phyloP scores from a whole-genome alignment of 1,139 yeast genomes.

The Entelexis paramagnoliae region DNA sequence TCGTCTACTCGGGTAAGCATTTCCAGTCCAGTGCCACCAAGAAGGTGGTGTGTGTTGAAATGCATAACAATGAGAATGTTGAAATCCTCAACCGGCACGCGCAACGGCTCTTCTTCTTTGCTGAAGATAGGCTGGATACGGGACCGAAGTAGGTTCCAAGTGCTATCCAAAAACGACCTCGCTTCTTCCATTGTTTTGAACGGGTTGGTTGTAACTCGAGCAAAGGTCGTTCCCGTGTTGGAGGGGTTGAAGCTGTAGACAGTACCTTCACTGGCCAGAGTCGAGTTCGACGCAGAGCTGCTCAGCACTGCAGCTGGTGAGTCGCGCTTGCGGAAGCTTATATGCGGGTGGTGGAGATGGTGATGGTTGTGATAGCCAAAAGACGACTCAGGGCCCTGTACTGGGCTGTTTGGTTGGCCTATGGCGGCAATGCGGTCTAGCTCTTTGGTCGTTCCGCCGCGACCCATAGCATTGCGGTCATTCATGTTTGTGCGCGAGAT shows the following conservation, averaged over 20 bases:
- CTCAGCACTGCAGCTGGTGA: conserved; percentile 35
- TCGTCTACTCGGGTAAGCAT: conserved; percentile 41
- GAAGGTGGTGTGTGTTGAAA: conserved; percentile 37
- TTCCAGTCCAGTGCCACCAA: conserved; percentile 33
- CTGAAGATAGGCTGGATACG: conserved; percentile 40
- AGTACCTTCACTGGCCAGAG: conserved; percentile 37
- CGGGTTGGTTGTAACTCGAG: conserved; percentile 24
- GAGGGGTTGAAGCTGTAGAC: conserved; percentile 38
- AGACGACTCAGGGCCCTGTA: conserved; percentile 8
- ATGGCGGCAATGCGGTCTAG: conserved; percentile 38
- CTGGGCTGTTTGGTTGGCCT: conserved; percentile 22
- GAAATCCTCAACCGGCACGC: conserved; percentile 48
- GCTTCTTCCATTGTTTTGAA: conserved; percentile 36
- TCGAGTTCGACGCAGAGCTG: conserved; percentile 42
- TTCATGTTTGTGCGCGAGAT: conserved; percentile 31
- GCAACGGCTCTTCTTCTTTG: conserved; percentile 31
- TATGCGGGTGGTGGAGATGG: conserved; percentile 35
- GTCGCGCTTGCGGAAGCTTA: conserved; percentile 35
- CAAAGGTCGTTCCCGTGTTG: conserved; percentile 34
- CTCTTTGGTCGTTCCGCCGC: conserved; percentile 35
- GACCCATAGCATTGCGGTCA: conserved; percentile 35
- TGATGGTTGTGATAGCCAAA: conserved; percentile 22
- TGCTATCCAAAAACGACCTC: conserved; percentile 39
- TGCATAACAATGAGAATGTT: conserved; percentile 43
- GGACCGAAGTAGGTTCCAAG: conserved; percentile 41